phyloP scores from a whole-genome alignment of 805 yeast species.

The Spathaspora gorwiae region DNA sequence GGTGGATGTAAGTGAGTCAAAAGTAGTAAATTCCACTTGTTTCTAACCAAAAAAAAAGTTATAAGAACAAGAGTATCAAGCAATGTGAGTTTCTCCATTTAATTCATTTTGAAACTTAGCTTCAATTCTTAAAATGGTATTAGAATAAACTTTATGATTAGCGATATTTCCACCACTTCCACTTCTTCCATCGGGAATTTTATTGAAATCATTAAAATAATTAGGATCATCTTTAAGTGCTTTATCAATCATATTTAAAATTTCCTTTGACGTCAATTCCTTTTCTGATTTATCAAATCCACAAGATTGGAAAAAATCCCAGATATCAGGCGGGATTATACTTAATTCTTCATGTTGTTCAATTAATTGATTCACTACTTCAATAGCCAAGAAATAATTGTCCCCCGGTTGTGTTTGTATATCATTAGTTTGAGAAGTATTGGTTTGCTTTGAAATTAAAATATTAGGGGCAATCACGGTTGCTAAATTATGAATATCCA shows the following conservation, averaged over 20 bases:
- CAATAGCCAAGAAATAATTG: slow-evolving; percentile 82
- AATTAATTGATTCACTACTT: slow-evolving; percentile 79
- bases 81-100: slow-evolving; percentile 28
- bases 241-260: slow-evolving; percentile 29
- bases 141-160: slow-evolving; percentile 23
- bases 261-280: slow-evolving; percentile 30
- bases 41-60: no score
- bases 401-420: slow-evolving; percentile 45
- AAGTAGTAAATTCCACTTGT: no score
- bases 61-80: no score
- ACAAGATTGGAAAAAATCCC: slow-evolving; percentile 44
- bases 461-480: slow-evolving; percentile 95
- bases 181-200: slow-evolving; percentile 9
- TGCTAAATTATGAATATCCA: slow-evolving; percentile 93
- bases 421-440: not conserved
- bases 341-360: slow-evolving; percentile 76
- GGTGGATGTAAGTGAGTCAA: no score
- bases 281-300: slow-evolving; percentile 5
- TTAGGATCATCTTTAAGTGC: slow-evolving; percentile 26
- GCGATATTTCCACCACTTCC: not conserved
- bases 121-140: slow-evolving; percentile 29
- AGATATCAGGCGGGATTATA: slow-evolving; percentile 65
- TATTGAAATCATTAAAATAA: slow-evolving; percentile 19
- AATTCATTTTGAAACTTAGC: slow-evolving; percentile 23
- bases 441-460: slow-evolving; percentile 50